Base-by-base conservation (phyloP, 129 eudicot species). In the Erigeron canadensis region DNA sequence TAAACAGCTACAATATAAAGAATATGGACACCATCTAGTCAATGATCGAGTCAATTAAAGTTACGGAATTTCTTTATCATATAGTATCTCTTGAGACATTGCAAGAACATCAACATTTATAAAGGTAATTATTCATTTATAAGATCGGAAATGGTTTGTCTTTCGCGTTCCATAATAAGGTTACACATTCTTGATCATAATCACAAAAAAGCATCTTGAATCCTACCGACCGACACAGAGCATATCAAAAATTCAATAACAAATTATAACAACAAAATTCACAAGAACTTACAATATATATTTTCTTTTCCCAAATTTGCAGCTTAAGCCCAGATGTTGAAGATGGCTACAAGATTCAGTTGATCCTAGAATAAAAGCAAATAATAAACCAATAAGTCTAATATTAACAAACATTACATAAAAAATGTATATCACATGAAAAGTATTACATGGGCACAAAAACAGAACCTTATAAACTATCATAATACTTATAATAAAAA, bases 291-390 rank as follows among this genome's bases (percentile, higher is more conserved):
- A 82, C 82, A n/a, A n/a, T n/a, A 77, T 39, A 75, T 55, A 61
- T 47, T 56, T 72, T 68, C 12, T 28, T 28, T 28, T 28, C 34
- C 64, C 63, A 62, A 76, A 78, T 38, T 55, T 73, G 77, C 70
- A 77, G 80, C 63, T 82, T 67, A 77, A 58, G 15, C 65, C 70
- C 59, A 47, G 82, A 73, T 82, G 76, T 63, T 73, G 70, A 82
- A 73, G 61, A 53, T 66, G 19, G 40, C 72, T 23, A 72, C 37
- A 71, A 59, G 42, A 59, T 37, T 6, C 72, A 63, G 39, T 18
- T 42, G 67, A 46, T 5, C 12, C 44, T n/a, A 23, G 16, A 51
- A 39, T 41, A 34, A n/a, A 11, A 22, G 16, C 16, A 15, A 70
- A 46, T 16, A 45, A n/a, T 50, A 63, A 74, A 13, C 54, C 41